Evolutionary conservation across 495 filamentous ascomycete genomes (phyloP), one percentile per base, ranked within the genome.

Genomic region (Letharia columbiana): DNA sequence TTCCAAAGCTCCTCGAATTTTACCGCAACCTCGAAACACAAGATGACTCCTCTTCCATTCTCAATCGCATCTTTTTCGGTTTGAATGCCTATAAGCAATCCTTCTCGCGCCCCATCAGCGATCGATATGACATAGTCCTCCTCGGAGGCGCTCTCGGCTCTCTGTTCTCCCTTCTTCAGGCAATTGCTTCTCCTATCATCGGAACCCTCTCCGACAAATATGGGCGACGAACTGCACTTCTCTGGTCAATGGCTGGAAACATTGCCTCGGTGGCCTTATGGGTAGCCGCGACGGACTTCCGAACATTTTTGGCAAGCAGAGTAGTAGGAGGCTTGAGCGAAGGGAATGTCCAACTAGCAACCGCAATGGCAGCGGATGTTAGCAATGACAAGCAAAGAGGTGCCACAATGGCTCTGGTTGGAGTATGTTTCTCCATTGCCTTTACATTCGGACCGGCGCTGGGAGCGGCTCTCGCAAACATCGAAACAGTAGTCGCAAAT

Each of bases 311-410:
- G 6, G 90, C 91, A 9, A 94, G 90, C 71, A 87, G 94, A 49
- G 80, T 99, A 20, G 89, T 99, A 3, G 94, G 94, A 20, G 94
- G 94, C 0, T 77, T 99, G 66, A 96, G 92, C 61, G 94, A 99
- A 74, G 95, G 92, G 37, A 99, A 99, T 71, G 91, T 99, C 0
- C 94, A 99, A 77, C 80, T 99, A 4, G 95, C 95, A 28, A 92
- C 91, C 63, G 95, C 95, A 50, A 99, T 99, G 71, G 94, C 95
- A 15, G 95, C 94, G 11, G 94, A 99, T 76, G 89, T 99, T 66
- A 94, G 89, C 64, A 91, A 94, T 71, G 86, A 89, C 62, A 82
- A 83, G 57, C 87, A 85, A 64, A 83, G 94, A 35, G 91, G 91
- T 2, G 86, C 89, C 20, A 96, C 95, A 40, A 96, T 99, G 88